phyloP scores from a whole-genome alignment of 2,329 filamentous ascomycete species.

The Apiospora phragmitis region DNA sequence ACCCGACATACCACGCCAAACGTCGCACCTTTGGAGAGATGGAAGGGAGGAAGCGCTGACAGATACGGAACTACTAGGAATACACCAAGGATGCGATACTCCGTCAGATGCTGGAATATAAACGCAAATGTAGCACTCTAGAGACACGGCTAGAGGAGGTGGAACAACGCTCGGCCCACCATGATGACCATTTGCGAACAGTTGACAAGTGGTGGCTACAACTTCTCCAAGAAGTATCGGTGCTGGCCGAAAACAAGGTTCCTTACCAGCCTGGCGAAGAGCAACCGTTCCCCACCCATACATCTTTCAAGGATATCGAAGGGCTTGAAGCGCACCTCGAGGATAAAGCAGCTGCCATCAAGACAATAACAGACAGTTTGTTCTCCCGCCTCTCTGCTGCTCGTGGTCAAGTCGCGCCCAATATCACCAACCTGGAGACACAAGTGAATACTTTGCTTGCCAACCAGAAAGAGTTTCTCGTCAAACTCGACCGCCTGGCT shows the following conservation, averaged over 20 bases:
- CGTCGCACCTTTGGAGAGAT: conserved; percentile 12
- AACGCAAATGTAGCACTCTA: conserved; percentile 80
- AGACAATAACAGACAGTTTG: conserved; percentile 69
- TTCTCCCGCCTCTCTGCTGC: conserved; percentile 56
- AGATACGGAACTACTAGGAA: conserved; percentile 57
- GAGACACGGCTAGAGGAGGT: conserved; percentile 81
- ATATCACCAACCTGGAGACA: conserved; percentile 71
- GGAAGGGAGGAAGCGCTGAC: conserved; percentile 27
- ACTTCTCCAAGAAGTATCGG: conserved; percentile 51
- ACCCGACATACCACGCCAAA: conserved; percentile 22
- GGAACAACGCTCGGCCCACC: conserved; percentile 74
- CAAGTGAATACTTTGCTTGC: conserved; percentile 76
- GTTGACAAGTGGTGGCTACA: conserved; percentile 95
- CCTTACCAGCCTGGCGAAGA: conserved; percentile 41
- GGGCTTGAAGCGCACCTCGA: conserved; percentile 83
- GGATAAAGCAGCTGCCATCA: conserved; percentile 74
- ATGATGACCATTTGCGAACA: conserved; percentile 89
- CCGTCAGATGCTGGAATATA: conserved; percentile 97
- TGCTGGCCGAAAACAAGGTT: neutral
- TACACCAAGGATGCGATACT: conserved; percentile 96
- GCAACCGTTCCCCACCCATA: conserved; percentile 55
- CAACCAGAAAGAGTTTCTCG: conserved; percentile 76
- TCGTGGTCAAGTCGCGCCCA: conserved; percentile 60
- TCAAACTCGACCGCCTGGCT: conserved; percentile 73
- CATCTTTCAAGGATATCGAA: conserved; percentile 62